These are phyloP conservation scores for Epicoccum sorghinum DNA, from an alignment of 2,329 filamentous ascomycete genomes.

Conservation along the genomic window DNA sequence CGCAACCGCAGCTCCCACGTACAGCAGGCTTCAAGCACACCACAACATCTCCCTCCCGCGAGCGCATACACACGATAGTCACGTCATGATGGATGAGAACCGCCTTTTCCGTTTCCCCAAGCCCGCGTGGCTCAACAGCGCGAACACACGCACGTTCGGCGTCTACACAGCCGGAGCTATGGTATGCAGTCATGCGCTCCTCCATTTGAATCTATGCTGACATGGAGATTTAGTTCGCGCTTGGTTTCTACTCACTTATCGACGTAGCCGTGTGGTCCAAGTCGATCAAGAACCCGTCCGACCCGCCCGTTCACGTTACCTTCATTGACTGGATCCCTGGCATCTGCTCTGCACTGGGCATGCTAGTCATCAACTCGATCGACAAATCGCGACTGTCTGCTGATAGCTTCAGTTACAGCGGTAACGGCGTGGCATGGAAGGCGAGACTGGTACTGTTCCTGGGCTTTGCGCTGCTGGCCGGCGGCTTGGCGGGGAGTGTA, in stretches of 20 bases:
- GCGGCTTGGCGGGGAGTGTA: slow-evolving; percentile 70
- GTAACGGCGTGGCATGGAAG: slow-evolving; percentile 73
- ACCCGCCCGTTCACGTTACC: slow-evolving; percentile 64
- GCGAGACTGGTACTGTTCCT: slow-evolving; percentile 71
- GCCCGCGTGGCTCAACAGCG: slow-evolving; percentile 70
- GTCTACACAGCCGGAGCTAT: slow-evolving; percentile 71
- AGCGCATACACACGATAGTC: slow-evolving; percentile 8
- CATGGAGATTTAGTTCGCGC: slow-evolving; percentile 61
- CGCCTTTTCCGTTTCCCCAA: slow-evolving; percentile 71
- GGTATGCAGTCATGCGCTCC: slow-evolving; percentile 51
- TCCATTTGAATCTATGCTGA: background rate
- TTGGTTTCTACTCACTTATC: slow-evolving; percentile 73
- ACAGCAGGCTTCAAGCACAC: slow-evolving; percentile 13
- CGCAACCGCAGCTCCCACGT: slow-evolving; percentile 21
- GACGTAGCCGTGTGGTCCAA: slow-evolving; percentile 70
- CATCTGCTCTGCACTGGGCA: slow-evolving; percentile 72
- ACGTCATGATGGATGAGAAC: slow-evolving; percentile 54
- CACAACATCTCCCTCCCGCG: slow-evolving; percentile 4
- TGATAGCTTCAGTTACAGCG: slow-evolving; percentile 69
- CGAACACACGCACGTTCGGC: slow-evolving; percentile 66
- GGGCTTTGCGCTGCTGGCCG: slow-evolving; percentile 72
- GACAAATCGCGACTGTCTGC: slow-evolving; percentile 69
- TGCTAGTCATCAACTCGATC: slow-evolving; percentile 75
- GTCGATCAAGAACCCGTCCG: slow-evolving; percentile 64
- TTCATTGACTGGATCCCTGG: slow-evolving; percentile 76